A percentile compares a stretch with the other conserved stretches of the same genome.
Evolutionary conservation across 2,329 filamentous ascomycete species (phyloP).

Genomic region (Hirsutella minnesotensis): DNA sequence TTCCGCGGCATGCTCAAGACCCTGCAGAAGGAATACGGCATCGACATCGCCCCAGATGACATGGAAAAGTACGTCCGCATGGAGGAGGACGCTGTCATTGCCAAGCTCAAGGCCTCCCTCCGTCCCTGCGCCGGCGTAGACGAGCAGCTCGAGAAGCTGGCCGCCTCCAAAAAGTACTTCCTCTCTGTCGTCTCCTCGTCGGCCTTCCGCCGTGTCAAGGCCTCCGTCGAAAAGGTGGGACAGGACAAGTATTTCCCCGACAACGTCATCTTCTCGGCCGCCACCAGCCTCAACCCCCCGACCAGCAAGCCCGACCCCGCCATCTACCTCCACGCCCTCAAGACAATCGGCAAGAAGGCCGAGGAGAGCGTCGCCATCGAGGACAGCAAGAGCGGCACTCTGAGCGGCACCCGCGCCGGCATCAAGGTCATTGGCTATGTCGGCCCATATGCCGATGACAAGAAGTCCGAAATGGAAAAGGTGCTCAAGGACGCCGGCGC

Average conservation of each 20-base stretch:
- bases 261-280: slow-evolving; percentile 69
- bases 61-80: slow-evolving; percentile 60
- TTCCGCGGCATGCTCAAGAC: slow-evolving; percentile 82
- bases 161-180: slow-evolving; percentile 49
- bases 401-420: slow-evolving; percentile 59
- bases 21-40: slow-evolving; percentile 65
- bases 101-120: slow-evolving; percentile 59
- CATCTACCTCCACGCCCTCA: slow-evolving; percentile 70
- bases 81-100: slow-evolving; percentile 76
- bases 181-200: slow-evolving; percentile 74
- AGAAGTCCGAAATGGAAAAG: slow-evolving; percentile 54
- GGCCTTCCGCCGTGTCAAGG: slow-evolving; percentile 65
- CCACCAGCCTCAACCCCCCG: slow-evolving; percentile 64
- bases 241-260: slow-evolving; percentile 71
- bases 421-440: slow-evolving; percentile 80
- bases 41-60: slow-evolving; percentile 56
- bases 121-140: slow-evolving; percentile 58
- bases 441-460: slow-evolving; percentile 56
- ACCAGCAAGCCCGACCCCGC: slow-evolving; percentile 86
- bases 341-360: slow-evolving; percentile 59
- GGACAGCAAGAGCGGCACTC: slow-evolving; percentile 77
- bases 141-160: slow-evolving; percentile 53
- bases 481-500: slow-evolving; percentile 49
- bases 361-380: slow-evolving; percentile 71
- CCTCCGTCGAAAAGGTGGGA: slow-evolving; percentile 66